Conservation (phyloP, 2,329 filamentous ascomycete species). For the Fusarium udum region DNA sequence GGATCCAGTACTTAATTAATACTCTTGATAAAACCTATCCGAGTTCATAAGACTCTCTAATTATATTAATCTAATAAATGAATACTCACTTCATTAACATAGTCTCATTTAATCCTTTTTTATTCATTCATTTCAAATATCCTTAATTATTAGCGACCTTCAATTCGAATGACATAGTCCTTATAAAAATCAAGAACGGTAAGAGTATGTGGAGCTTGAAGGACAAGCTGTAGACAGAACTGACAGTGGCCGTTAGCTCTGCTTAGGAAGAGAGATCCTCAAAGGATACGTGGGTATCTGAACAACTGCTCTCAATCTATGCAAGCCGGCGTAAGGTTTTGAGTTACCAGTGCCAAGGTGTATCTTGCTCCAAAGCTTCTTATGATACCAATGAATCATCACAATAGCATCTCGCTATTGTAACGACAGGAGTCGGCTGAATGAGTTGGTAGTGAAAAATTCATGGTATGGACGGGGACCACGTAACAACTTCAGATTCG, state of each 20-base stretch:
- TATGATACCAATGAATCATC: neutral
- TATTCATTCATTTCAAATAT: neutral
- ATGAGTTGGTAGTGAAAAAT: neutral
- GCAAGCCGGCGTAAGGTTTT: too few relatives aligned
- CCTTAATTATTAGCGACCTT: neutral
- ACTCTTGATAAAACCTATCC: neutral
- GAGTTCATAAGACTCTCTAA: too few relatives aligned
- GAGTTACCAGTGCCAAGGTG: neutral
- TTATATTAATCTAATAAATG: neutral
- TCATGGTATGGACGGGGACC: neutral
- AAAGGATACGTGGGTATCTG: neutral
- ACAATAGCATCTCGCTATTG: neutral
- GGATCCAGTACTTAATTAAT: neutral
- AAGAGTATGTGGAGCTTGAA: neutral
- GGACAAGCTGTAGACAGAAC: neutral
- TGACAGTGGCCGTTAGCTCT: too few relatives aligned
- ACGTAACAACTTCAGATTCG: neutral
- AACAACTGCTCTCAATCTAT: neutral
- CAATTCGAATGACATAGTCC: accelerated
- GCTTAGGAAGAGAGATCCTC: neutral
- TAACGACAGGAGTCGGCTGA: neutral
- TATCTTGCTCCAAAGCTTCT: neutral
- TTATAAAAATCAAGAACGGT: neutral
- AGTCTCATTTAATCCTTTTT: neutral
- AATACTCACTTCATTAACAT: neutral